Conservation (phyloP, 441 rosid species). For the Erodium trifolium region DNA sequence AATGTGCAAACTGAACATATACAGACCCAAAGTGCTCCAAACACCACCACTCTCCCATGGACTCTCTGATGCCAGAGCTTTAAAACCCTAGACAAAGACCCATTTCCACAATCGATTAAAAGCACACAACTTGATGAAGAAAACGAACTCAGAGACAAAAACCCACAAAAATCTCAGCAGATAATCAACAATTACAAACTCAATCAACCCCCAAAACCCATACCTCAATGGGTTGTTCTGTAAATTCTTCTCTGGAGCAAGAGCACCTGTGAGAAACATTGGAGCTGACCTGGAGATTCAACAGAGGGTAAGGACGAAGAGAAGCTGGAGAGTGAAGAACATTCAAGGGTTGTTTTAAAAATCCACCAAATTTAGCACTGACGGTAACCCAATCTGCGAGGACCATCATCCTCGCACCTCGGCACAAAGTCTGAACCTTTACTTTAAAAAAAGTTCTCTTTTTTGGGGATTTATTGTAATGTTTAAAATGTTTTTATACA, state of each 20-base stretch:
- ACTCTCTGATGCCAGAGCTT: constrained; percentile 41
- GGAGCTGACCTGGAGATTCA: constrained; percentile 18
- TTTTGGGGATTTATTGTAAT: too few relatives aligned
- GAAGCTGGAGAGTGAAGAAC: constrained; percentile 3
- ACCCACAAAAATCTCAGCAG: neutral
- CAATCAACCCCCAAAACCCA: neutral
- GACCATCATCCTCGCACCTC: neutral
- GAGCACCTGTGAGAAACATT: constrained; percentile 24
- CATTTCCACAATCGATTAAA: constrained; percentile 13
- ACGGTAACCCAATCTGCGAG: neutral
- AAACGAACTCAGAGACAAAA: neutral
- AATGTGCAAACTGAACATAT: constrained; percentile 69
- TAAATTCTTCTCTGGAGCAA: constrained; percentile 26
- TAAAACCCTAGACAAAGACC: constrained; percentile 31
- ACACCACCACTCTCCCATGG: constrained; percentile 54
- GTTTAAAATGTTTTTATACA: too few relatives aligned
- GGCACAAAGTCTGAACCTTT: neutral
- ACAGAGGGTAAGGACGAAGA: neutral
- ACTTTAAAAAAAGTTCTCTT: neutral
- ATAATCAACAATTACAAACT: constrained; percentile 6
- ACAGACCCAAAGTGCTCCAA: constrained; percentile 67
- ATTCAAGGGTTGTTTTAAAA: neutral
- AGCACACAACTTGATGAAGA: neutral
- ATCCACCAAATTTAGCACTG: neutral
- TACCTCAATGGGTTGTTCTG: constrained; percentile 30